Evolutionary conservation across 495 filamentous ascomycete species (phyloP).

Genomic region (Penicillium dipodomyicola): DNA sequence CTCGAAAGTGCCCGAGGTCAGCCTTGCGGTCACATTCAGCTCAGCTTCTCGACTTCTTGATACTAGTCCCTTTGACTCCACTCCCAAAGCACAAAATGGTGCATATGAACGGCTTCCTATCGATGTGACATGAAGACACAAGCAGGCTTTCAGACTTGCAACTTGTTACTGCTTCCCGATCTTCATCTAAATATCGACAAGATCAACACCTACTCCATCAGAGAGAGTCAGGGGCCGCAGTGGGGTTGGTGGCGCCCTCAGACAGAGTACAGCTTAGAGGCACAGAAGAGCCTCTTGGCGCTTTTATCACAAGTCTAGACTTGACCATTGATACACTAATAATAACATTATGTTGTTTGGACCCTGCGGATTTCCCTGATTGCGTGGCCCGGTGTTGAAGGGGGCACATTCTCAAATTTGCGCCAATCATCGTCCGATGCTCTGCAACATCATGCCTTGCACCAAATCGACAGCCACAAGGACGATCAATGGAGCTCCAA

Average conservation of each 20-base stretch:
- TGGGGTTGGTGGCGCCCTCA: constrained; percentile 6
- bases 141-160: not conserved
- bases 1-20: too few species aligned
- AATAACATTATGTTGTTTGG: not conserved
- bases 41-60: too few species aligned
- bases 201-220: not conserved
- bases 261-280: not conserved
- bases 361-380: constrained; percentile 2
- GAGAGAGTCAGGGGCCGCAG: constrained; percentile 6
- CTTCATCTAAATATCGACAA: not conserved
- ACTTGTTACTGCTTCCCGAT: not conserved
- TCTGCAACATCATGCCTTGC: not conserved
- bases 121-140: too few species aligned
- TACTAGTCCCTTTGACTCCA: too few species aligned
- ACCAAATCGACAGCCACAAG: not conserved
- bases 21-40: too few species aligned
- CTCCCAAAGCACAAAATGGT: too few species aligned
- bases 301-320: not conserved
- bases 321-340: constrained; percentile 1
- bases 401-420: constrained; percentile 3
- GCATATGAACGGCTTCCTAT: too few species aligned
- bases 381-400: not conserved
- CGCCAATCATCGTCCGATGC: not conserved
- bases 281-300: not conserved
- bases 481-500: constrained; percentile 5